These are phyloP conservation scores for Boletus bicolor DNA, from an alignment of 768 basidiomycete species.

Conservation along the genomic window DNA sequence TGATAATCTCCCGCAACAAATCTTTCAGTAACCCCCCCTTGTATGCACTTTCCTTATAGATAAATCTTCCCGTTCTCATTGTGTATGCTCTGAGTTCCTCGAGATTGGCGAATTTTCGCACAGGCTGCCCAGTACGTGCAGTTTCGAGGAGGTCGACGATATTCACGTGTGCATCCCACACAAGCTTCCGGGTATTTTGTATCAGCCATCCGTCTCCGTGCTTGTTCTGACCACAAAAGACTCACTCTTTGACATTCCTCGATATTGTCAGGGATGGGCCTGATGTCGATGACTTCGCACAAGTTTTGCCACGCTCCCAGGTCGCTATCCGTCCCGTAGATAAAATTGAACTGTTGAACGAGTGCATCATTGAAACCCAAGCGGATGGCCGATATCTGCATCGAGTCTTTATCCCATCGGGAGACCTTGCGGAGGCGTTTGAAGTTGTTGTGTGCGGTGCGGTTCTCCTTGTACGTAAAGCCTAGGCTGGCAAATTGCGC, in stretches of 20 bases:
- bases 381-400: background rate
- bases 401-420: background rate
- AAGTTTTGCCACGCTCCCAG: conserved; percentile 26
- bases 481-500: conserved; percentile 11
- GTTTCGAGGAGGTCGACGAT: conserved; percentile 33
- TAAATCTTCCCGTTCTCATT: conserved; percentile 10
- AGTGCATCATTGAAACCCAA: conserved; percentile 19
- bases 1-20: conserved; percentile 30
- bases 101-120: conserved; percentile 26
- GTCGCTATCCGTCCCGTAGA: conserved; percentile 18
- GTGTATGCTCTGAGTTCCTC: conserved; percentile 29
- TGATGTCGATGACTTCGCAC: conserved; percentile 21
- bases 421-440: conserved; percentile 5
- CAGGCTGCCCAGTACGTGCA: conserved; percentile 5
- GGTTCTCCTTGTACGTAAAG: conserved; percentile 13
- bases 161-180: conserved; percentile 33
- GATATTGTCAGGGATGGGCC: conserved; percentile 20
- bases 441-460: conserved; percentile 24
- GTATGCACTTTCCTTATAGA: conserved; percentile 28
- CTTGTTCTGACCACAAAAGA: background rate
- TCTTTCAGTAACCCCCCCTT: conserved; percentile 30
- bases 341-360: conserved; percentile 24
- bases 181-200: conserved; percentile 3
- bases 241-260: conserved; percentile 17
- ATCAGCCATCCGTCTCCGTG: background rate